Evolutionary conservation across 2,329 filamentous ascomycete species (phyloP).

Genomic region (Verticillium dahliae): DNA sequence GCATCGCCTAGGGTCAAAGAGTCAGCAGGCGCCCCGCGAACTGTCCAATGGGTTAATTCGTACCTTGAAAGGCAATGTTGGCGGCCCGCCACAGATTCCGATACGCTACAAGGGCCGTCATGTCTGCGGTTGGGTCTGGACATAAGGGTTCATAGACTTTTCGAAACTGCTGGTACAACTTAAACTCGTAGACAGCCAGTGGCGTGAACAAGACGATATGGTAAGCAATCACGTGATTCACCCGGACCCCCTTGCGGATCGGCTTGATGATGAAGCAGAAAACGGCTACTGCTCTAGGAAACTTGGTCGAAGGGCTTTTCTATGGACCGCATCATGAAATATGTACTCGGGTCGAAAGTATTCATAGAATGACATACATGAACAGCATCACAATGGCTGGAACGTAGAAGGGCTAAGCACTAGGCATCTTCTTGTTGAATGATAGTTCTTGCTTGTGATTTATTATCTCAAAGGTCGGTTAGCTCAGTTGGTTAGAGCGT

Average conservation of each 20-base stretch:
- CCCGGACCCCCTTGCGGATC: neutral
- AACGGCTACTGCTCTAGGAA: too few relatives aligned
- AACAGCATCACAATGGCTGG: too few relatives aligned
- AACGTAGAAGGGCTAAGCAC: too few relatives aligned
- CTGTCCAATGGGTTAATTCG: neutral
- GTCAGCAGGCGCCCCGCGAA: neutral
- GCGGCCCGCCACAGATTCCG: constrained; percentile 74
- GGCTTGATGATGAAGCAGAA: too few relatives aligned
- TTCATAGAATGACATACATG: too few relatives aligned
- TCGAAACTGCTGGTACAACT: neutral
- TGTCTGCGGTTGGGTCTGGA: constrained; percentile 3
- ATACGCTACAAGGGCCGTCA: constrained; percentile 71
- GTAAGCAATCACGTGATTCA: neutral
- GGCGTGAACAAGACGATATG: neutral
- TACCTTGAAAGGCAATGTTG: constrained; percentile 78
- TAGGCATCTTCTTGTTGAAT: too few relatives aligned
- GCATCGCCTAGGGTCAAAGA: constrained; percentile 54
- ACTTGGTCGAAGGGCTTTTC: too few relatives aligned
- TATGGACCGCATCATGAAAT: too few relatives aligned
- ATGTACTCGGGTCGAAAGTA: too few relatives aligned
- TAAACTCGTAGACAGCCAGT: neutral
- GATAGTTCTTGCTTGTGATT: too few relatives aligned
- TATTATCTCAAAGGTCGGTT: neutral
- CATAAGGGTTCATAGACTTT: neutral
- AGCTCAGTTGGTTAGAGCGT: neutral